Percentiles rank a stretch among this genome's conserved stretches.
Evolutionary conservation across 345 rosid genomes (phyloP).

Genomic region (Arabidopsis arenosa): DNA sequence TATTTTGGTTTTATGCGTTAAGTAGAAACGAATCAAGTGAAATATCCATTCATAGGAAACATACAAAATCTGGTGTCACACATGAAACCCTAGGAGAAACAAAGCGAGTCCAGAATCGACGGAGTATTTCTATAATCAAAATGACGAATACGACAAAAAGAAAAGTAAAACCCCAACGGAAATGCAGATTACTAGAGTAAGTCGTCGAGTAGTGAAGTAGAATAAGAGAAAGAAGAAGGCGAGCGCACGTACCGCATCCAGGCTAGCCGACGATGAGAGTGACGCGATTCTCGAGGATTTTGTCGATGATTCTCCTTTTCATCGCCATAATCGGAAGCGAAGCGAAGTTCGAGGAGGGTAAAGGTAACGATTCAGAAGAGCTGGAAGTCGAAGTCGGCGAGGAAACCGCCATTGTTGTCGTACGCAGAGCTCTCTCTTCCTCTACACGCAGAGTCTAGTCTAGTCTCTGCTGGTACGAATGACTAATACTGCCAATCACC

Average conservation of each 20-base stretch:
- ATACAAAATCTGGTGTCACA: conserved; percentile 12
- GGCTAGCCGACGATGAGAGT: conserved; percentile 95
- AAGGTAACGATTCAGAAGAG: conserved; percentile 54
- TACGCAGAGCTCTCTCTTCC: not conserved
- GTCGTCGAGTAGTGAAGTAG: not conserved
- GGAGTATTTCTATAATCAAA: not conserved
- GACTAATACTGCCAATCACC: conserved; percentile 10
- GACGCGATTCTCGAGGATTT: conserved; percentile 86
- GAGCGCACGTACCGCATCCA: conserved; percentile 73
- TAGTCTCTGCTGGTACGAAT: not conserved
- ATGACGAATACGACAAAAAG: not conserved
- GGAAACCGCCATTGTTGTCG: conserved; percentile 55
- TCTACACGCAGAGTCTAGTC: not conserved
- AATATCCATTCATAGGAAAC: not conserved
- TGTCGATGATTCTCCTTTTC: conserved; percentile 72
- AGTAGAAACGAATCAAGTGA: not conserved
- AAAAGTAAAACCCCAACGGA: not conserved
- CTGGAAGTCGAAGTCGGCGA: conserved; percentile 59
- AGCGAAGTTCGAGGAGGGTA: conserved; percentile 56
- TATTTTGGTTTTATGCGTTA: not conserved
- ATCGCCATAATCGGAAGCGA: conserved; percentile 75
- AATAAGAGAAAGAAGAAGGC: not conserved
- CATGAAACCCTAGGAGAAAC: not conserved
- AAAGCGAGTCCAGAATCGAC: not conserved
- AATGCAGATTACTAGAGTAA: not conserved